Conservation (phyloP, 169 alveolate genomes). For the Hepatocystis sp. region DNA sequence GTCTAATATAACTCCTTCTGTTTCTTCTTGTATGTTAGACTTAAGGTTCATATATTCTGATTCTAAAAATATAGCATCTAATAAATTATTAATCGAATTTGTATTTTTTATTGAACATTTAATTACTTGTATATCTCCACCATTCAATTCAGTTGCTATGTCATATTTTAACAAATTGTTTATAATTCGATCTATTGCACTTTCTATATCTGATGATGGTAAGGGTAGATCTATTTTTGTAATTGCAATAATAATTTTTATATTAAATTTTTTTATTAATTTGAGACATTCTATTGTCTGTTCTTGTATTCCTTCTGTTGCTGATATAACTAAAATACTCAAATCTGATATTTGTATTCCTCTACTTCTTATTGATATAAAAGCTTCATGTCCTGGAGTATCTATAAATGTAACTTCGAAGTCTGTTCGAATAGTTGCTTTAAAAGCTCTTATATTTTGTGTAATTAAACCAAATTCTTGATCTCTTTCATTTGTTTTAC, state of each 20-base stretch:
- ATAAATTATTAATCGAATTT: conserved; percentile 20
- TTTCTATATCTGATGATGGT: too few species aligned
- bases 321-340: conserved; percentile 94
- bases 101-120: conserved; percentile 42
- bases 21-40: not conserved
- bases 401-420: conserved; percentile 92
- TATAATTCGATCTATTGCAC: conserved; percentile 24
- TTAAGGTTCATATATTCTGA: conserved; percentile 36
- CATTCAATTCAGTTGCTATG: conserved; percentile 53
- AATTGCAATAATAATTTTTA: conserved; percentile 91
- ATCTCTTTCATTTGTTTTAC: conserved; percentile 83
- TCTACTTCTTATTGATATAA: conserved; percentile 92
- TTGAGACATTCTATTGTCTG: conserved; percentile 94
- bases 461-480: conserved; percentile 93
- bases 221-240: conserved; percentile 90
- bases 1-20: conserved; percentile 45
- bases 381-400: conserved; percentile 98
- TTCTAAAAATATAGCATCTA: conserved; percentile 67
- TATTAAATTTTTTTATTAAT: conserved; percentile 80
- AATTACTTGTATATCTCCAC: conserved; percentile 66
- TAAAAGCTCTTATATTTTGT: conserved; percentile 95
- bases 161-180: conserved; percentile 31
- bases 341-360: conserved; percentile 95
- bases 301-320: conserved; percentile 95
- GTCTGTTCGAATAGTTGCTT: conserved; percentile 81